Evolutionary conservation across 306 rosid genomes (phyloP), one percentile per base, ranked within the genome.

Genomic region (Quercus variabilis): DNA sequence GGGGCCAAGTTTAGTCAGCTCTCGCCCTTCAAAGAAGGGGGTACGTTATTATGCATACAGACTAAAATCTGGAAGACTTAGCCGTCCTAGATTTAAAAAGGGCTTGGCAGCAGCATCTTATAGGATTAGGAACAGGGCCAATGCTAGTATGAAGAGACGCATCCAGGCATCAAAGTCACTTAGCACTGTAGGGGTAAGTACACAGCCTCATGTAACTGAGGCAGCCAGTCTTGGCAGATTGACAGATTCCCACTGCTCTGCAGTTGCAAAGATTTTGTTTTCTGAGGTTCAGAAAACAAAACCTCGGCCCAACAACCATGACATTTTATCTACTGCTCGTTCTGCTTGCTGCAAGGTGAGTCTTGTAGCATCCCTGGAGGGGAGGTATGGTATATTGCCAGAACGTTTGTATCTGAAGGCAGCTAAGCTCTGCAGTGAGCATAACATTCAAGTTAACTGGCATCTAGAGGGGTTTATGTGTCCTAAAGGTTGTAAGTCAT

Each of bases 1-100:
- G 98, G 98, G 92, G 68, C 89, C 94, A 75, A 90, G 94, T 81
- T 79, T 90, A 78, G 89, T 79, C 60, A 88, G 86, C 67, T 79
- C 88, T 85, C 86, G 81, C 35, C 93, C 97, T 3, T 83, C 94
- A 33, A 96, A 96, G 90, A 88, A 74, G 82, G 99, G 99, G 49
- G 84, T 96, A 78, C 94, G 93, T 28, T 86, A 90, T 88, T 93
- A 90, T 78, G 87, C 98, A 31, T 91, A 96, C 74, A 93, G 86
- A 85, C 68, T 91, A 80, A 96, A 93, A 88, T 91, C 98, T 82
- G 98, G 99, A 73, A 91, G 97, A 80, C 96, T 96, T 71, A 91
- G 97, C 79, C 98, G 90, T 77, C 98, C 98, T 69, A 89, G 79
- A 87, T 78, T 93, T 57, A 96, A 87, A 82, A 96, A 89, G 60